phyloP scores from a whole-genome alignment of 257 asterid genomes.

The Gardenia jasminoides region DNA sequence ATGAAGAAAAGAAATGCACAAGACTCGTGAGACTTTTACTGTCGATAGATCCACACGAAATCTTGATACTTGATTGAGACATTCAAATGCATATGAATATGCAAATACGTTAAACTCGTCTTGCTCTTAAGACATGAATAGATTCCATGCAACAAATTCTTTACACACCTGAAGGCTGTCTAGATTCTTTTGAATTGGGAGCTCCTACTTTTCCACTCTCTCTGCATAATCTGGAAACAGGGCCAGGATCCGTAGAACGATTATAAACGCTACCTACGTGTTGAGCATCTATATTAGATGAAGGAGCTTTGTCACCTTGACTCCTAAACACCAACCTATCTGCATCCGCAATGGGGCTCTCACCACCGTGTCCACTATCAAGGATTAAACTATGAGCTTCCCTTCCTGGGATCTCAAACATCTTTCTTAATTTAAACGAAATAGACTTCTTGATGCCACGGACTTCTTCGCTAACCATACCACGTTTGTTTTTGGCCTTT shows the following conservation, averaged over 20 bases:
- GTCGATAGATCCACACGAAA: not conserved
- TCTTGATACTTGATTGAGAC: not conserved
- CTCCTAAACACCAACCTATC: slow-evolving; percentile 11
- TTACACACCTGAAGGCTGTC: slow-evolving; percentile 39
- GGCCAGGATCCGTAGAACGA: slow-evolving; percentile 18
- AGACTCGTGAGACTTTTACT: not conserved
- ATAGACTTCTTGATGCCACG: slow-evolving; percentile 38
- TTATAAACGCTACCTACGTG: slow-evolving; percentile 25
- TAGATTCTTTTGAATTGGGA: slow-evolving; percentile 24
- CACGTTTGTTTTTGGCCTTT: not conserved
- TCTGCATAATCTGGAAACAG: slow-evolving; percentile 24
- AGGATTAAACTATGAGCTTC: slow-evolving; percentile 29
- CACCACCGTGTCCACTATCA: slow-evolving; percentile 36
- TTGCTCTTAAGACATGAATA: not conserved
- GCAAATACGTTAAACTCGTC: not conserved
- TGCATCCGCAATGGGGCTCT: slow-evolving; percentile 23
- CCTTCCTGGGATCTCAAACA: slow-evolving; percentile 44
- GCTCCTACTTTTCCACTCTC: slow-evolving; percentile 21
- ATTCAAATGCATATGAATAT: not conserved
- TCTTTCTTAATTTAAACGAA: slow-evolving; percentile 48
- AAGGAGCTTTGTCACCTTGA: slow-evolving; percentile 25
- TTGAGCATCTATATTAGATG: slow-evolving; percentile 20
- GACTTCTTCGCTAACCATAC: slow-evolving; percentile 36
- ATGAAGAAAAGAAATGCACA: not conserved
- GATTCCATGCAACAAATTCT: not conserved